These are phyloP conservation scores for Fomitopsis serialis DNA, from an alignment of 768 basidiomycete genomes.

Conservation along the genomic window DNA sequence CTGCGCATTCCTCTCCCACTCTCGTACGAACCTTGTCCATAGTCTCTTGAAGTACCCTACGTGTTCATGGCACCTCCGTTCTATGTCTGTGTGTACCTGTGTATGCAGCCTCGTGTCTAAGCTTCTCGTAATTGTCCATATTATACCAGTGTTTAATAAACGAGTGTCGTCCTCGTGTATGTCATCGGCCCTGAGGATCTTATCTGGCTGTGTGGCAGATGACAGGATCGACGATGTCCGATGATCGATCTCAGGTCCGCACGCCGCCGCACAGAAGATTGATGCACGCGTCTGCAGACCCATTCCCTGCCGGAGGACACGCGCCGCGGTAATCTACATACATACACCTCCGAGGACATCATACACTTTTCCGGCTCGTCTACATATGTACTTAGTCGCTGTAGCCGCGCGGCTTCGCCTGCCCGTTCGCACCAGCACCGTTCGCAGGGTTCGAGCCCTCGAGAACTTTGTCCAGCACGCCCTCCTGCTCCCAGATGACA, in stretches of 20 bases:
- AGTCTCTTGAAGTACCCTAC: too few relatives aligned
- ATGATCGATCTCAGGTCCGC: conserved; percentile 6
- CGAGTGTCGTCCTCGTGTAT: neutral
- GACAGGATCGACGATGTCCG: conserved; percentile 11
- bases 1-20: neutral
- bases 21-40: too few relatives aligned
- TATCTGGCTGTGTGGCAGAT: conserved; percentile 2
- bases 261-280: neutral
- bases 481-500: conserved; percentile 68
- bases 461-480: conserved; percentile 28
- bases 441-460: neutral
- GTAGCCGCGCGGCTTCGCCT: conserved; percentile 46
- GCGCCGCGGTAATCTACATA: neutral
- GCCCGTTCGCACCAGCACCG: conserved; percentile 23
- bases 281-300: conserved; percentile 3
- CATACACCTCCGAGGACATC: neutral
- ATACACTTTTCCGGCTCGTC: neutral
- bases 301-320: neutral
- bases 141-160: neutral
- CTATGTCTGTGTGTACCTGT: neutral
- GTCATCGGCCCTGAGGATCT: conserved; percentile 1
- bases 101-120: neutral
- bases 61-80: neutral
- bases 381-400: conserved; percentile 47
- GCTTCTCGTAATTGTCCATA: neutral